Evolutionary conservation across 2,329 filamentous ascomycete genomes (phyloP).

Genomic region (Eutypa lata): DNA sequence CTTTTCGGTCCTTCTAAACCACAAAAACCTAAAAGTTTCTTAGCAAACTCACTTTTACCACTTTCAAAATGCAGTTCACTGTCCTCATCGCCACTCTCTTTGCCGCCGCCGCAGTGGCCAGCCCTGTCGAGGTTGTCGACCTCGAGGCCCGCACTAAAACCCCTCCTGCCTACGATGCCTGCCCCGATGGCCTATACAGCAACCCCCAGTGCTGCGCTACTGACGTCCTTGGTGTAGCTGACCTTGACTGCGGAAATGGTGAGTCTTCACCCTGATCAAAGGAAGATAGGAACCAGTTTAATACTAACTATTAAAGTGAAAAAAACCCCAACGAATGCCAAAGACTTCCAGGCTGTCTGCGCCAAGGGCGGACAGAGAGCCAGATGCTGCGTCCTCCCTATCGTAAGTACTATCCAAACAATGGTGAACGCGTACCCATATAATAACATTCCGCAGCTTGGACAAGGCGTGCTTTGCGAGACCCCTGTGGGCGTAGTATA

Average conservation of each 20-base stretch:
- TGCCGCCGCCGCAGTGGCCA: constrained; percentile 22
- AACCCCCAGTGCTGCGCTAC: constrained; percentile 58
- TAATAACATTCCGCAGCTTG: constrained; percentile 17
- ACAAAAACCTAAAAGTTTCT: neutral
- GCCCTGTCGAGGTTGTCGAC: constrained; percentile 14
- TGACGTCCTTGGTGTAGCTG: constrained; percentile 46
- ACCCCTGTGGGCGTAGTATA: constrained; percentile 27
- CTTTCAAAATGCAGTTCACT: constrained; percentile 24
- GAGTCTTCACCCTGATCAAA: constrained; percentile 7
- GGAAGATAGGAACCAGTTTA: neutral
- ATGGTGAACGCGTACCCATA: neutral
- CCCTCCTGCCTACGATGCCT: constrained; percentile 40
- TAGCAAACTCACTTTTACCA: neutral
- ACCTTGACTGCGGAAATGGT: constrained; percentile 47
- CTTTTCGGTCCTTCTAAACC: neutral
- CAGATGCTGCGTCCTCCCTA: constrained; percentile 49
- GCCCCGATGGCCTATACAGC: constrained; percentile 38
- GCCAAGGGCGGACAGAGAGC: constrained; percentile 40
- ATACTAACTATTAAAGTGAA: constrained; percentile 23
- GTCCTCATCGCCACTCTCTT: constrained; percentile 22
- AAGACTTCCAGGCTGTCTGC: constrained; percentile 43
- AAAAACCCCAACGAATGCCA: constrained; percentile 32
- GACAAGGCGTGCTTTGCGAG: constrained; percentile 31
- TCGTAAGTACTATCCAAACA: constrained; percentile 25
- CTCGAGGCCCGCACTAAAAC: constrained; percentile 14